These are phyloP conservation scores for Rhynchosporium agropyri DNA, from an alignment of 2,329 filamentous ascomycete genomes.

Conservation along the genomic window DNA sequence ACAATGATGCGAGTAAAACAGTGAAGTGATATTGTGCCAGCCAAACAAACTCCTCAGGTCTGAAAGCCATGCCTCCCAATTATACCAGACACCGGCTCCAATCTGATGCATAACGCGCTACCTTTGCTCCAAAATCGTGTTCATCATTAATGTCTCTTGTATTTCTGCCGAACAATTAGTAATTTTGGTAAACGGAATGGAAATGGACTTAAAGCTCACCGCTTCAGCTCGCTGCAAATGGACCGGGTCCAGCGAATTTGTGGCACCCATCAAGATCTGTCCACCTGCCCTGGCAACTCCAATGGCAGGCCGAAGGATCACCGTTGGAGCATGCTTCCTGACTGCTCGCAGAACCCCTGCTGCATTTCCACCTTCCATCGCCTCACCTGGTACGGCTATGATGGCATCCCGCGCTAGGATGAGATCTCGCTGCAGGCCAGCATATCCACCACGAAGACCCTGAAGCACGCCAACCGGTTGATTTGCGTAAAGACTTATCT, in stretches of 20 bases:
- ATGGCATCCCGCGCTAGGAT: slow-evolving; percentile 86
- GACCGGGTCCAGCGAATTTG: slow-evolving; percentile 84
- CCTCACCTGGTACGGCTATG: slow-evolving; percentile 89
- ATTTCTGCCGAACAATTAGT: slow-evolving; percentile 39
- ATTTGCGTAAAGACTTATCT: slow-evolving; percentile 89
- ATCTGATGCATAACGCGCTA: slow-evolving; percentile 27
- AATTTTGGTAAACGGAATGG: background rate
- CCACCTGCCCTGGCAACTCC: slow-evolving; percentile 87
- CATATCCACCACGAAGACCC: slow-evolving; percentile 80
- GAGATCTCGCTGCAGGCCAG: slow-evolving; percentile 84
- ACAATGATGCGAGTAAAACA: background rate
- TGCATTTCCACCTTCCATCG: slow-evolving; percentile 83
- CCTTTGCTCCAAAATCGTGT: slow-evolving; percentile 29
- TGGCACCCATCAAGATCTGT: slow-evolving; percentile 87
- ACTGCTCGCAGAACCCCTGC: slow-evolving; percentile 79
- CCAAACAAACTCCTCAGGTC: slow-evolving; percentile 1
- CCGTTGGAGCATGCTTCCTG: slow-evolving; percentile 81
- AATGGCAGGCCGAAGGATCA: slow-evolving; percentile 87
- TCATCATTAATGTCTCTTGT: slow-evolving; percentile 42
- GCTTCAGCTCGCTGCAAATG: slow-evolving; percentile 83
- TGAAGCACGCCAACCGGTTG: slow-evolving; percentile 89
- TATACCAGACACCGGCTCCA: slow-evolving; percentile 16
- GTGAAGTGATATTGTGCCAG: background rate
- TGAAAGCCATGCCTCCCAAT: background rate
- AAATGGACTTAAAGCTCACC: slow-evolving; percentile 63